Evolutionary conservation across 345 rosid genomes (phyloP), one percentile per base, ranked within the genome.

Genomic region (Populus simonii): DNA sequence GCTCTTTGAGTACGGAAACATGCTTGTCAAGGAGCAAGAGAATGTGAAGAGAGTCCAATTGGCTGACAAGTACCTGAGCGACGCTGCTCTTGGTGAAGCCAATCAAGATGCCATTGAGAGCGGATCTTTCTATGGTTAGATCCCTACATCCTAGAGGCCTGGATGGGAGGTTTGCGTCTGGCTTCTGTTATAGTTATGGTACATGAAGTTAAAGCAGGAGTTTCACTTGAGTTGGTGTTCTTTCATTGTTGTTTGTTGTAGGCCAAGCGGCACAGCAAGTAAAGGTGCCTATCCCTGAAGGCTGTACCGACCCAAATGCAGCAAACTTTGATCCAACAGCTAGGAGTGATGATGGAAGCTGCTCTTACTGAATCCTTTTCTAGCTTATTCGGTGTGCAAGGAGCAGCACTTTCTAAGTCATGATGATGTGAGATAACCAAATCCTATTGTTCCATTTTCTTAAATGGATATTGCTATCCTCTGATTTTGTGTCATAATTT

Each of bases 31-130:
- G 67, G 99, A 95, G 73, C 98, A 95, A 82, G 96, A 95, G 74
- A 95, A 95, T 27, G 97, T 95, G 73, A 95, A 95, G 93, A 90
- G 99, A 82, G 98, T 93, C 74, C 98, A 95, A 75, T 87, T 95
- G 84, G 98, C 99, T 17, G 98, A 93, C 81, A 90, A 87, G 75
- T 95, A 95, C 86, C 12, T 93, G 84, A 88, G 72, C 25, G 87
- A 95, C 71, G 98, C 99, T 59, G 96, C 99, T 3, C 97, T 96
- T 39, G 98, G 99, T 36, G 92, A 90, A 1, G 99, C 92, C 66
- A 96, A 96, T 71, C 81, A 85, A 3, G 98, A 96, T 68, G 66
- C 94, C 27, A 91, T 93, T 13, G 82, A 78, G 12, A 80, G 90
- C 0, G 97, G 96, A 84, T 70, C 79, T 80, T 96, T 92, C 93